Conservation (phyloP, 352 stramenopile species). For the Globisporangium rhizosaccharum region DNA sequence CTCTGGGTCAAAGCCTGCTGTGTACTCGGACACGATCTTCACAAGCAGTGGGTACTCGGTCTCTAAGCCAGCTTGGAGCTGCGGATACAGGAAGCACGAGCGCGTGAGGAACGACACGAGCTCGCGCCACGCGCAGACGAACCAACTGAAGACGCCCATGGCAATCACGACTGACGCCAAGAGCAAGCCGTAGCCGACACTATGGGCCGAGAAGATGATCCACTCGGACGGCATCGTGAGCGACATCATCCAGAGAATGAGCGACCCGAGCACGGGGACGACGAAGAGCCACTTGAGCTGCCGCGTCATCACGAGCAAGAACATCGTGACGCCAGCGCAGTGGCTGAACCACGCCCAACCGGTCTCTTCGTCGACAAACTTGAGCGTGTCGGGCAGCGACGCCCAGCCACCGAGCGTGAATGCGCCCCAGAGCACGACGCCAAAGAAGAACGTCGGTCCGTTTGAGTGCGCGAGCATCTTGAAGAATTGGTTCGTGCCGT, state of each 20-base stretch:
- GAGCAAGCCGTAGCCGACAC: slow-evolving; percentile 66
- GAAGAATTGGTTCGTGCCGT: slow-evolving; percentile 14
- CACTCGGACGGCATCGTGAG: slow-evolving; percentile 67
- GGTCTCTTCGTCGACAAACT: slow-evolving; percentile 81
- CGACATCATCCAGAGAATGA: slow-evolving; percentile 77
- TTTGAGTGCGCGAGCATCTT: slow-evolving; percentile 26
- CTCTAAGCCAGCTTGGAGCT: slow-evolving; percentile 67
- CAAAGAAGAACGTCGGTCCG: slow-evolving; percentile 54
- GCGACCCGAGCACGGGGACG: slow-evolving; percentile 50
- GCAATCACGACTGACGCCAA: slow-evolving; percentile 69
- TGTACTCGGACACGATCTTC: slow-evolving; percentile 82
- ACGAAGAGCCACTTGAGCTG: slow-evolving; percentile 71
- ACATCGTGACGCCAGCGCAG: slow-evolving; percentile 70
- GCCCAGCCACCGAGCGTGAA: slow-evolving; percentile 73
- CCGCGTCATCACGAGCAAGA: slow-evolving; percentile 70
- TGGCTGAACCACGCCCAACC: slow-evolving; percentile 86
- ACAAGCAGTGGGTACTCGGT: slow-evolving; percentile 73
- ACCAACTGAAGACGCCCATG: slow-evolving; percentile 78
- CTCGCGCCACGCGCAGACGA: slow-evolving; percentile 69
- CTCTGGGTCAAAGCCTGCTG: slow-evolving; percentile 68
- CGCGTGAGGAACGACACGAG: slow-evolving; percentile 77
- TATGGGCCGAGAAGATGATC: slow-evolving; percentile 84
- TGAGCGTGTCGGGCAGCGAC: slow-evolving; percentile 71
- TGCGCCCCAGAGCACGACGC: slow-evolving; percentile 64
- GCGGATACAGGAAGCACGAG: slow-evolving; percentile 77